Percentiles rank a stretch among this genome's conserved stretches.
Conservation (phyloP, 148 eudicot genomes). For the Nyssa sinensis region DNA sequence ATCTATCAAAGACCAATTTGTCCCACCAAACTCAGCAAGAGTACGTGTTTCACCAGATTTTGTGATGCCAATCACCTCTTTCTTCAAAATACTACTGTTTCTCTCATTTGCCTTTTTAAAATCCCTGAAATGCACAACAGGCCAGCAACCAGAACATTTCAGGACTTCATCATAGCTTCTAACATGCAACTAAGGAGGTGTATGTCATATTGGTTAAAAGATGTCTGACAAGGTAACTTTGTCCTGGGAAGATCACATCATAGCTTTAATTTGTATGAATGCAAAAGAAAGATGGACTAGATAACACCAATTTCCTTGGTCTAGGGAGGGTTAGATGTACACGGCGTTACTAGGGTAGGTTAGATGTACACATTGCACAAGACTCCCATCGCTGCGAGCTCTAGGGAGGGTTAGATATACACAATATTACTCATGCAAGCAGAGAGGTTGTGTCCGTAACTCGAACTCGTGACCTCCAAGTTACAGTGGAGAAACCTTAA, state of each 20-base stretch:
- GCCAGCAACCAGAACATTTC: slow-evolving; percentile 6
- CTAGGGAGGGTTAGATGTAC: too few species aligned
- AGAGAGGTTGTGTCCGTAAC: too few species aligned
- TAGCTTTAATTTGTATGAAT: background rate
- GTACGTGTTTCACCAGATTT: slow-evolving; percentile 52
- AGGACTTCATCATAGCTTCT: slow-evolving; percentile 11
- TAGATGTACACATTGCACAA: too few species aligned
- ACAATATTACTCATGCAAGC: too few species aligned
- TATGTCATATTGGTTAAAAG: too few species aligned
- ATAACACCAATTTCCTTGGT: background rate
- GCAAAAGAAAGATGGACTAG: background rate
- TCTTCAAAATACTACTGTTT: slow-evolving; percentile 27
- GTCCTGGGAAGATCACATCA: background rate
- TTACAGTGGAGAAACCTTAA: too few species aligned
- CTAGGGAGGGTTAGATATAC: too few species aligned
- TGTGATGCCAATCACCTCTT: slow-evolving; percentile 55
- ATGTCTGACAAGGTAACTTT: background rate
- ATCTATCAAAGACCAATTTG: slow-evolving; percentile 61
- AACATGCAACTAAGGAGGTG: background rate
- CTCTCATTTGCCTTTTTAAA: slow-evolving; percentile 32
- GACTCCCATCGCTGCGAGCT: too few species aligned
- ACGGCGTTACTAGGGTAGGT: too few species aligned
- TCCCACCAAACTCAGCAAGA: slow-evolving; percentile 57
- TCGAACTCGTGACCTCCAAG: too few species aligned
- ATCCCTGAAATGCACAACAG: slow-evolving; percentile 39